A percentile compares a stretch with the other conserved stretches of the same genome.
Conservation (phyloP, 352 stramenopile genomes). For the Pythium coloratum region DNA sequence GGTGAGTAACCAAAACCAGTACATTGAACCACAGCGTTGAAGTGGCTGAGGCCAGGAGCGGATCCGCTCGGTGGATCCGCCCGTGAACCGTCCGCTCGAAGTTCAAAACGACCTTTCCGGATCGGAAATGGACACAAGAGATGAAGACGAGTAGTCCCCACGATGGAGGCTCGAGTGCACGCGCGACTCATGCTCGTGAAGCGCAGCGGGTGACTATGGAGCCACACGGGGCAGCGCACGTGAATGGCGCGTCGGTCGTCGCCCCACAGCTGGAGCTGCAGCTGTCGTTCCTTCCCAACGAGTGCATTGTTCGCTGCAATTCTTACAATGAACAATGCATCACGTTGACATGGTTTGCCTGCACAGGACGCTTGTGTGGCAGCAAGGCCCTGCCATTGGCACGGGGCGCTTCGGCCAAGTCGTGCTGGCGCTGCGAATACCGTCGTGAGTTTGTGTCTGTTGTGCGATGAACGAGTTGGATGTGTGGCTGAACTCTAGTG, state of each 20-base stretch:
- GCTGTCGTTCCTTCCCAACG: constrained; percentile 49
- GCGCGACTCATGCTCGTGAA: too few species aligned
- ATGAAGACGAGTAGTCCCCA: background rate
- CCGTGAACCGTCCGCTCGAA: background rate
- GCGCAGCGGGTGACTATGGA: too few species aligned
- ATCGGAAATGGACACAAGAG: background rate
- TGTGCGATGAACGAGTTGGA: background rate
- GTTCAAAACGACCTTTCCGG: constrained; percentile 2
- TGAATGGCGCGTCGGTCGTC: constrained; percentile 12
- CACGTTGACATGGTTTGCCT: background rate
- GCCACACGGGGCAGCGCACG: background rate
- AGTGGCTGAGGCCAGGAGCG: constrained; percentile 1
- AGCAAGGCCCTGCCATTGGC: constrained; percentile 62
- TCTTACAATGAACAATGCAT: background rate
- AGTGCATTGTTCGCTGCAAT: constrained; percentile 28
- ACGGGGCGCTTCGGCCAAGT: constrained; percentile 75
- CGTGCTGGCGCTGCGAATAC: constrained; percentile 61
- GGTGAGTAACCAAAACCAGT: background rate
- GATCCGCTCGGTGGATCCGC: constrained; percentile 10
- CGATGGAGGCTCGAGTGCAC: background rate
- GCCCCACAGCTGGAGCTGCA: constrained; percentile 30
- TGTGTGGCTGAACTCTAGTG: background rate
- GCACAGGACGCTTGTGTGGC: constrained; percentile 61
- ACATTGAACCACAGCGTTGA: background rate
- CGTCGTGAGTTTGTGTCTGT: constrained; percentile 35